Evolutionary conservation across 2,329 filamentous ascomycete genomes (phyloP).

Genomic region (Ophiognomonia clavigignenti-juglandacearum): DNA sequence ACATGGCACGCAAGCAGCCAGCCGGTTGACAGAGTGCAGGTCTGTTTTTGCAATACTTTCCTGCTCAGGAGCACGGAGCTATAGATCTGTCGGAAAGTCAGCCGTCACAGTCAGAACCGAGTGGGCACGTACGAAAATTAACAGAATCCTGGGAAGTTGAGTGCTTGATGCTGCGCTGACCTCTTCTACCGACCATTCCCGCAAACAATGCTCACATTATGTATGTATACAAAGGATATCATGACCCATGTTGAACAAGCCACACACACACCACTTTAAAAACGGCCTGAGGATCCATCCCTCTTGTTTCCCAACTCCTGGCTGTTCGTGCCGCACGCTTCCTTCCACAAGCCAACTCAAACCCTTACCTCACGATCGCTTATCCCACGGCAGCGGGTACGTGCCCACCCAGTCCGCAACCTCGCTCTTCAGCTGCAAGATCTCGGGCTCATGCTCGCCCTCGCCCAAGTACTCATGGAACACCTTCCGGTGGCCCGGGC

Average conservation of each 20-base stretch:
- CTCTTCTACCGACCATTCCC: background rate
- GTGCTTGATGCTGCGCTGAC: background rate
- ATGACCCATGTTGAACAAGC: background rate
- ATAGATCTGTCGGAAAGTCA: too few species aligned
- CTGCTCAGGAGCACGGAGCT: too few species aligned
- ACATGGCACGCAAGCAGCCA: too few species aligned
- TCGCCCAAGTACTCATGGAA: slow-evolving; percentile 66
- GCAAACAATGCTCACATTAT: background rate
- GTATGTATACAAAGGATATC: background rate
- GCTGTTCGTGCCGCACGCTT: background rate
- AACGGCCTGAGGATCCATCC: too few species aligned
- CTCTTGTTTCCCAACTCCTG: background rate
- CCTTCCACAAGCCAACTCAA: background rate
- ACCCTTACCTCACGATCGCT: slow-evolving; percentile 20
- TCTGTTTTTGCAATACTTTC: too few species aligned
- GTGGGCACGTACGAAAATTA: background rate
- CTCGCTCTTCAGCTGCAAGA: slow-evolving; percentile 67
- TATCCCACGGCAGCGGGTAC: slow-evolving; percentile 66
- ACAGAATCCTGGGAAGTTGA: background rate
- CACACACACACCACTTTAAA: too few species aligned
- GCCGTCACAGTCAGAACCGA: background rate
- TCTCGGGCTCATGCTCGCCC: slow-evolving; percentile 64
- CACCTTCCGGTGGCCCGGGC: slow-evolving; percentile 57
- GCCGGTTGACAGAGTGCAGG: too few species aligned
- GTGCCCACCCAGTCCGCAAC: slow-evolving; percentile 76